A percentile compares a stretch with the other conserved stretches of the same genome.
These are phyloP conservation scores for Nicotiana benthamiana DNA, from an alignment of 257 asterid species.

Conservation along the genomic window DNA sequence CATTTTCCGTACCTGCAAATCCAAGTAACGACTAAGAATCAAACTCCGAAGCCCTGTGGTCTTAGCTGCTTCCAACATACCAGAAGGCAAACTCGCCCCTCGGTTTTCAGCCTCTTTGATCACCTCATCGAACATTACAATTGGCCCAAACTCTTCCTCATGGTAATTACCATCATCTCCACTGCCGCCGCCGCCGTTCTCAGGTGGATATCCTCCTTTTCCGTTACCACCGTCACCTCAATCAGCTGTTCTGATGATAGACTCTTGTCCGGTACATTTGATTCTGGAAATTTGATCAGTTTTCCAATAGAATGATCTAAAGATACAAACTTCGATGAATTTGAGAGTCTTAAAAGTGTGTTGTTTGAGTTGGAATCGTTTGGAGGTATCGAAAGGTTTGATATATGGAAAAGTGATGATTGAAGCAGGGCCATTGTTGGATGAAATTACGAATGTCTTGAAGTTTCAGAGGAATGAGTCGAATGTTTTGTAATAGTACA, in stretches of 20 bases:
- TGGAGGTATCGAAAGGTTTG: background rate
- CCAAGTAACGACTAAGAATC: slow-evolving; percentile 74
- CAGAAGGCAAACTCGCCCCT: slow-evolving; percentile 64
- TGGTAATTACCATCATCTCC: slow-evolving; percentile 34
- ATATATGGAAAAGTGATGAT: slow-evolving; percentile 1
- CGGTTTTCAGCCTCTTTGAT: slow-evolving; percentile 52
- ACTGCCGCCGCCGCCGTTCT: slow-evolving; percentile 45
- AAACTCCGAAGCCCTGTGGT: slow-evolving; percentile 52
- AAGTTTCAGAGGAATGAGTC: background rate
- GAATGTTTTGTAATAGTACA: background rate
- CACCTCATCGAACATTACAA: slow-evolving; percentile 61
- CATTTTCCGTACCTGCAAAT: slow-evolving; percentile 52
- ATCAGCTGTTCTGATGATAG: slow-evolving; percentile 9
- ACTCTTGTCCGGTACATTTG: slow-evolving; percentile 34
- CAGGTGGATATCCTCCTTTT: slow-evolving; percentile 30
- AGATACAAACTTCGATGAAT: background rate
- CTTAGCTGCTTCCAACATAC: slow-evolving; percentile 84
- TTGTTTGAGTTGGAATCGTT: background rate
- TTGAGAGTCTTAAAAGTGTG: background rate
- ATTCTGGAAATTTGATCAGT: slow-evolving; percentile 9
- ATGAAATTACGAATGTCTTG: background rate
- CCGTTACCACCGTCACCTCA: slow-evolving; percentile 50
- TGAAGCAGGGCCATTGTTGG: slow-evolving; percentile 16
- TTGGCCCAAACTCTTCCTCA: slow-evolving; percentile 65
- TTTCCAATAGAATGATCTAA: background rate